phyloP scores from a whole-genome alignment of 306 rosid species.

The Crotalaria pallida region DNA sequence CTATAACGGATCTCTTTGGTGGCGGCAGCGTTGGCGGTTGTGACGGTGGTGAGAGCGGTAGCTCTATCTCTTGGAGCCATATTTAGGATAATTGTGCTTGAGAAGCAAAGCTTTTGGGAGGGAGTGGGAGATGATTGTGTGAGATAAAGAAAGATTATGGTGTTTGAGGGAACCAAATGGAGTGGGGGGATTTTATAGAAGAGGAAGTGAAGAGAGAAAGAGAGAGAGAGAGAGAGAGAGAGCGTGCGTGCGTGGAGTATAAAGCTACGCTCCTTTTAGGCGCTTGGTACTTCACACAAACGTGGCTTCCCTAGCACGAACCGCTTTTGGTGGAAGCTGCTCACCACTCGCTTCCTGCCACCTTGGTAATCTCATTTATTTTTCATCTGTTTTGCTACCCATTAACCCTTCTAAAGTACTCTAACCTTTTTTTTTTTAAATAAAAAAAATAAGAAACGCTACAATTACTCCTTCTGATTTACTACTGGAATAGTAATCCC shows the following conservation, averaged over 20 bases:
- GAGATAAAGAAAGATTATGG: constrained; percentile 15
- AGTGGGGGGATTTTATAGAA: constrained; percentile 30
- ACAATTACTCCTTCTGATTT: no score
- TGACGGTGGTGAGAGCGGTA: neutral
- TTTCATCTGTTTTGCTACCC: neutral
- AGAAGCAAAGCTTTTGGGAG: neutral
- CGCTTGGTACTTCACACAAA: constrained; percentile 35
- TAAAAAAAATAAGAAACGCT: no score
- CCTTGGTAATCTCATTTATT: neutral
- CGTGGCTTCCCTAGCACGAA: constrained; percentile 50
- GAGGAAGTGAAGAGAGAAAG: no score
- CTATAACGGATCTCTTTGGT: constrained; percentile 66
- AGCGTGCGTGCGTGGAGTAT: constrained; percentile 23
- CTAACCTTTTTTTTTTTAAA: no score
- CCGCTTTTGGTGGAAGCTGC: constrained; percentile 29
- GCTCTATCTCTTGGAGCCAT: constrained; percentile 57
- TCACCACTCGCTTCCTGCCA: constrained; percentile 27
- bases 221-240: constrained; percentile 1
- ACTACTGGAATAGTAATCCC: no score
- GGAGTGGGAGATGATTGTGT: neutral
- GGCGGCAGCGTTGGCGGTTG: neutral
- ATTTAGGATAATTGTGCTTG: no score
- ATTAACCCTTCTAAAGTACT: no score
- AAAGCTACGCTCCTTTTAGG: constrained; percentile 62
- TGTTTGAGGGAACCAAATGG: constrained; percentile 10